Conservation (phyloP, 202 grass and related monocot species). For the Panicum hallii region DNA sequence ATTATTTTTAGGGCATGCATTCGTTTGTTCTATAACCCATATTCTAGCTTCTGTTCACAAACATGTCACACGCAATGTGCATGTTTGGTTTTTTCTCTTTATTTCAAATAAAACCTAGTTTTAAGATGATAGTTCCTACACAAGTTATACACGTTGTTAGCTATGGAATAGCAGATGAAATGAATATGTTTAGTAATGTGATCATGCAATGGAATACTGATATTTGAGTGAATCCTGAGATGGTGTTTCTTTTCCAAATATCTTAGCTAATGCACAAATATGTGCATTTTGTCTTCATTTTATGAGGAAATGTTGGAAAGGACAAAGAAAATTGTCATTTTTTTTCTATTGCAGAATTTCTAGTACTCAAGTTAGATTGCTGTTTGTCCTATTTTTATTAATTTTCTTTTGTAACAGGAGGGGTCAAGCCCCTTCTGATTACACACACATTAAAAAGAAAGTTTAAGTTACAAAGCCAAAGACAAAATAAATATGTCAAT, state of each 20-base stretch:
- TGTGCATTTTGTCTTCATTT: neutral
- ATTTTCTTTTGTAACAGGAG: neutral
- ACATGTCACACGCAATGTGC: slow-evolving; percentile 10
- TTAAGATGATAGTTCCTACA: slow-evolving; percentile 17
- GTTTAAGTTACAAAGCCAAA: too few relatives aligned
- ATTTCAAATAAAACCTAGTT: neutral
- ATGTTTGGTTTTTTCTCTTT: slow-evolving; percentile 40
- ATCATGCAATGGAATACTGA: slow-evolving; percentile 16
- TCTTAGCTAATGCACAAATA: neutral
- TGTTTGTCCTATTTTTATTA: slow-evolving; percentile 4
- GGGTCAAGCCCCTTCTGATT: too few relatives aligned
- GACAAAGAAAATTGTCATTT: neutral
- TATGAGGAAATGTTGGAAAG: slow-evolving; percentile 8
- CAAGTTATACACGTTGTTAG: slow-evolving; percentile 14
- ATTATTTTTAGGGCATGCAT: slow-evolving; percentile 19
- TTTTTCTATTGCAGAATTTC: slow-evolving; percentile 9
- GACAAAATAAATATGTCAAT: neutral
- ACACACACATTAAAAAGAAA: too few relatives aligned
- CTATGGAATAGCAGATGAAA: slow-evolving; percentile 23
- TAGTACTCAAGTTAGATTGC: neutral
- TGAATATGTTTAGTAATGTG: slow-evolving; percentile 23
- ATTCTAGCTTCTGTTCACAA: slow-evolving; percentile 16
- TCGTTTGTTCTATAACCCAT: slow-evolving; percentile 23
- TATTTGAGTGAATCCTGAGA: slow-evolving; percentile 13
- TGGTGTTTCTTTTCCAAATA: slow-evolving; percentile 26